Evolutionary conservation across 2,329 filamentous ascomycete genomes (phyloP).

Genomic region (Exophiala oligosperma): DNA sequence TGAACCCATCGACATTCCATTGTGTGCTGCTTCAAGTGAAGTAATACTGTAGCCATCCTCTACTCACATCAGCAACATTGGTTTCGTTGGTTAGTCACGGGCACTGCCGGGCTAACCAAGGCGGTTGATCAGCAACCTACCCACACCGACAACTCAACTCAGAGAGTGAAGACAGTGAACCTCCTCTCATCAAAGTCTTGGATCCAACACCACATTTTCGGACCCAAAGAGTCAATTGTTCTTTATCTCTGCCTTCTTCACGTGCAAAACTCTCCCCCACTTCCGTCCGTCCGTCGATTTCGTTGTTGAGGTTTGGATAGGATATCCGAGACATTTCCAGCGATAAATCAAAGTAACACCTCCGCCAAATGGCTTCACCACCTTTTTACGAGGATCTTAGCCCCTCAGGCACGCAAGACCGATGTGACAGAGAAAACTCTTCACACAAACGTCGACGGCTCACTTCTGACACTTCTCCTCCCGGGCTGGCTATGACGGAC

Average conservation of each 20-base stretch:
- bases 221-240: too few relatives aligned
- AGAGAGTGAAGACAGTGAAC: too few relatives aligned
- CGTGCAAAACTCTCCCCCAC: background rate
- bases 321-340: background rate
- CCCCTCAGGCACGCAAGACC: slow-evolving; percentile 13
- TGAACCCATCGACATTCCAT: background rate
- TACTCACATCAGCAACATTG: too few relatives aligned
- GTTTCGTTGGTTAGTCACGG: too few relatives aligned
- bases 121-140: too few relatives aligned
- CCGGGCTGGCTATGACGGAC: slow-evolving; percentile 12
- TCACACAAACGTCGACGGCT: slow-evolving; percentile 22
- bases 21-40: background rate
- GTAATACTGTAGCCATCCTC: too few relatives aligned
- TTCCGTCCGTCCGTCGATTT: background rate
- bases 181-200: background rate
- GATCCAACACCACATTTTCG: background rate
- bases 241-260: too few relatives aligned
- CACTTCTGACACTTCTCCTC: slow-evolving; percentile 5
- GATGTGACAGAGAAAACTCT: slow-evolving; percentile 16
- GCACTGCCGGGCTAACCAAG: too few relatives aligned
- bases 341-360: slow-evolving; percentile 13
- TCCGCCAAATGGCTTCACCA: slow-evolving; percentile 15
- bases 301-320: background rate
- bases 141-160: too few relatives aligned
- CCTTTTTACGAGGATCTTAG: slow-evolving; percentile 17